Evolutionary conservation across 129 eudicot species (phyloP).

Genomic region (Silybum marianum): DNA sequence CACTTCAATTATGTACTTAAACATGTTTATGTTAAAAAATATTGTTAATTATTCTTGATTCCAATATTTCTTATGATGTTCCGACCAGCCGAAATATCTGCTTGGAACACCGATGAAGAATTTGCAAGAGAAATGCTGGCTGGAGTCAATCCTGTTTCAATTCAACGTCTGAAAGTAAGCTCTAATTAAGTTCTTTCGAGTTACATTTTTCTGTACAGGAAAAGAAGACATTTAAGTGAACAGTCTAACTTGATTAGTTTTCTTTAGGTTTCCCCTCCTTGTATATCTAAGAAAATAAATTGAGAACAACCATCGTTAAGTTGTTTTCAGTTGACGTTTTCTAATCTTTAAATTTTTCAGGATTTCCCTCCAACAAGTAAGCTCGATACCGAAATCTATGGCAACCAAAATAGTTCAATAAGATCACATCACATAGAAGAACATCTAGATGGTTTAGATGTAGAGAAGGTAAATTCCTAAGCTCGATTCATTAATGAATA

Average conservation of each 20-base stretch:
- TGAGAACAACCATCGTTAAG: neutral
- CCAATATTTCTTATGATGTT: neutral
- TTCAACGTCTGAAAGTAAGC: constrained; percentile 45
- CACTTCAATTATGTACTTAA: neutral
- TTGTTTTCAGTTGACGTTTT: neutral
- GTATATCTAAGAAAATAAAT: neutral
- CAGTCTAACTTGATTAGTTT: neutral
- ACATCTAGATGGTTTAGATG: constrained; percentile 41
- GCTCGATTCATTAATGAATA: neutral
- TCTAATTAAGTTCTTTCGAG: neutral
- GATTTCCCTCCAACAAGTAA: constrained; percentile 62
- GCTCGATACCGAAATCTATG: constrained; percentile 45
- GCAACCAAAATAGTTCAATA: constrained; percentile 48
- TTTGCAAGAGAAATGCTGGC: constrained; percentile 67
- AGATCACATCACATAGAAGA: constrained; percentile 34
- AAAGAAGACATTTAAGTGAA: neutral
- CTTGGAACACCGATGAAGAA: constrained; percentile 55
- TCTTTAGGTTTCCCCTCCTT: neutral
- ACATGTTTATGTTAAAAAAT: neutral
- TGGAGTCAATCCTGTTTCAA: constrained; percentile 55
- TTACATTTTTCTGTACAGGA: neutral
- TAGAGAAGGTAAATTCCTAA: constrained; percentile 38
- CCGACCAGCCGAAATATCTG: constrained; percentile 36
- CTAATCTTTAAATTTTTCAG: constrained; percentile 25
- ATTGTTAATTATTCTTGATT: neutral